Base-by-base conservation (phyloP, 2,329 filamentous ascomycete species). In the Alternaria incomplexa region DNA sequence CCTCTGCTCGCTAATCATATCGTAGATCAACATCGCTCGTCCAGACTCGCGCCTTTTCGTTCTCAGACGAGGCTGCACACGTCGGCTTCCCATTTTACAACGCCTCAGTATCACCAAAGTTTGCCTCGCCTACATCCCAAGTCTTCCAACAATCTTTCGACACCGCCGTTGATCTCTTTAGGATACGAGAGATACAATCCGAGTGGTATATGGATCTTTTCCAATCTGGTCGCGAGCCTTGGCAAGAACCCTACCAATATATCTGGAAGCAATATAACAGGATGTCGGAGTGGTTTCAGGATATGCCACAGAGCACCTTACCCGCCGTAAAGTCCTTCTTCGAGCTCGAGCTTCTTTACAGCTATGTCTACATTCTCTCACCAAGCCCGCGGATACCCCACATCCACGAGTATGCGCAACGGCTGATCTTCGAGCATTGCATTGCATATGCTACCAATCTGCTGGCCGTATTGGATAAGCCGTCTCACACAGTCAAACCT, bases 161-260 rank as follows among this genome's bases (percentile, higher is more conserved):
- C 59, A 88, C 92, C 6, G 93, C 93, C 0, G 83, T 93, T 11
- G 86, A 93, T 17, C 82, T 97, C 2, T 95, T 97, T 76, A 89
- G 90, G 71, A 87, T 98, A 9, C 91, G 95, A n/a, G 88, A 90
- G 62, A 87, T 93, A 7, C 91, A 98, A 77, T 98, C 96, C 0
- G 86, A 87, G 53, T 97, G 93, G 88, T 98, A 98, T 72, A 93
- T 96, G 73, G 88, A 90, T 22, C 87, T 97, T 3, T 96, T 96
- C 75, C 93, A 96, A 73, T 91, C 90, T 17, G 91, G 91, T 10
- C 87, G 89, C 1, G 84, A 86, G 2, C 87, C 88, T n/a, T 85
- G 93, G 61, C 83, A 87, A 17, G 89, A 94, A 56, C 86, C 92
- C 1, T 86, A 90, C 11, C 85, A 86, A 0, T 93, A 91, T 75